Base-by-base conservation (phyloP, 441 rosid genomes). In the Gossypium davidsonii region DNA sequence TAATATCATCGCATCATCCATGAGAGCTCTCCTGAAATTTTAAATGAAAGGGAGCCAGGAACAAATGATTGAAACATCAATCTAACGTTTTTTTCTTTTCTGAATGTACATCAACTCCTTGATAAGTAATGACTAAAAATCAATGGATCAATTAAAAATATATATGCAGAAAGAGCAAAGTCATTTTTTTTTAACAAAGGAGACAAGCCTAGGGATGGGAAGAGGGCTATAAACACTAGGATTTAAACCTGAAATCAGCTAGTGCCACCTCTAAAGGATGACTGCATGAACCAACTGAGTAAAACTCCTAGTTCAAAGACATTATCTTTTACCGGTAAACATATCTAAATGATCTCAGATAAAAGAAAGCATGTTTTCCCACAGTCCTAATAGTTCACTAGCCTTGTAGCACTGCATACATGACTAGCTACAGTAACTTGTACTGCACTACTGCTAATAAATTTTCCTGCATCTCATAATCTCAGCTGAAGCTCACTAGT, bases 1-100 rank as follows among this genome's bases (percentile, higher is more conserved):
- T 84, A 94, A 79, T 66, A 91, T 91, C 80, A 88, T 88, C 6
- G 98, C 98, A 77, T 94, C 98, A 79, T 81, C 91, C 97, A 94
- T 91, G 28, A 94, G 86, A 73, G 84, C 83, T 80, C 97, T 90
- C 73, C 96, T 91, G 84, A 70, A 53, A 73, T 68, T 74, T 57
- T 77, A 73, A 56, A 74, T 2, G 42, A 56, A 31, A 3, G 10
- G 4, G 31, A 25, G 3, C 26, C 26, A 2, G 3, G 26, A 67
- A 48, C 10, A 39, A 73, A 60, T 8, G 42, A 23, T 25, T 25
- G 42, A 67, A 67, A 67, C n/a, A 51, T 28, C 15, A 67, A 21
- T 26, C 71, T 9, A 15, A 4, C 9, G 4, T 9, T 23, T 11
- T 42, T 20, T 20, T 42, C 11, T 9, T 39, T 39, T 39, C 17